phyloP scores from a whole-genome alignment of 768 basidiomycete species.

The Hericium coralloides region DNA sequence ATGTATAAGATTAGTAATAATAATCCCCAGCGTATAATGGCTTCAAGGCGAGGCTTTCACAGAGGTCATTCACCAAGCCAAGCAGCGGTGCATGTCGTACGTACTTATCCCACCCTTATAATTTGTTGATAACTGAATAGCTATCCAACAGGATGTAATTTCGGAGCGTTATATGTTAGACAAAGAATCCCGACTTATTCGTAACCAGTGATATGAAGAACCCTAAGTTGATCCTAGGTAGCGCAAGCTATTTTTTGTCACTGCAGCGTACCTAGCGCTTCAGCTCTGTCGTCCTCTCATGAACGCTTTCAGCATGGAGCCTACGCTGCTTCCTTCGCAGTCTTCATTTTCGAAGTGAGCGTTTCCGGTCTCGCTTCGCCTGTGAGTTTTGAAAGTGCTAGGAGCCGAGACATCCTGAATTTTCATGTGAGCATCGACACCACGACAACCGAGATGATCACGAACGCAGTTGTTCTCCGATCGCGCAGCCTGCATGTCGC shows the following conservation, averaged over 20 bases:
- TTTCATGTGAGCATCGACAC: not conserved
- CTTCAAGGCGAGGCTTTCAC: slow-evolving; percentile 48
- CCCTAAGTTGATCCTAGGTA: too few relatives aligned
- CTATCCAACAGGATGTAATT: too few relatives aligned
- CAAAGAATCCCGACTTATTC: too few relatives aligned
- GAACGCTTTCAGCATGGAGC: not conserved
- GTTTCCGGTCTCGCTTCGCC: not conserved
- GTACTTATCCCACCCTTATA: slow-evolving; percentile 18
- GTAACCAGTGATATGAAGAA: too few relatives aligned
- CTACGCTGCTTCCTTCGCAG: not conserved
- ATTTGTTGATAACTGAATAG: too few relatives aligned
- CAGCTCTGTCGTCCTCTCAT: not conserved
- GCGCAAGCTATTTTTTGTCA: too few relatives aligned
- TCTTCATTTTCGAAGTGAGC: not conserved
- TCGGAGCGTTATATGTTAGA: too few relatives aligned
- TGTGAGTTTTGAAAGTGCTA: not conserved
- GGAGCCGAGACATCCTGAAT: not conserved
- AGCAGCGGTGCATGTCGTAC: slow-evolving; percentile 76
- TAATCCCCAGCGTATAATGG: slow-evolving; percentile 50
- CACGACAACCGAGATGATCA: not conserved
- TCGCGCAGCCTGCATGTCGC: slow-evolving; percentile 1
- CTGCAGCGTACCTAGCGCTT: not conserved
- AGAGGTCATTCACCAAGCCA: slow-evolving; percentile 68
- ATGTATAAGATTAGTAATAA: too few relatives aligned
- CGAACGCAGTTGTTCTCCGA: slow-evolving; percentile 3